A percentile compares a stretch with the other conserved stretches of the same genome.
These are phyloP conservation scores for Cystofilobasidium ferigula DNA, from an alignment of 768 basidiomycete species.

Conservation along the genomic window DNA sequence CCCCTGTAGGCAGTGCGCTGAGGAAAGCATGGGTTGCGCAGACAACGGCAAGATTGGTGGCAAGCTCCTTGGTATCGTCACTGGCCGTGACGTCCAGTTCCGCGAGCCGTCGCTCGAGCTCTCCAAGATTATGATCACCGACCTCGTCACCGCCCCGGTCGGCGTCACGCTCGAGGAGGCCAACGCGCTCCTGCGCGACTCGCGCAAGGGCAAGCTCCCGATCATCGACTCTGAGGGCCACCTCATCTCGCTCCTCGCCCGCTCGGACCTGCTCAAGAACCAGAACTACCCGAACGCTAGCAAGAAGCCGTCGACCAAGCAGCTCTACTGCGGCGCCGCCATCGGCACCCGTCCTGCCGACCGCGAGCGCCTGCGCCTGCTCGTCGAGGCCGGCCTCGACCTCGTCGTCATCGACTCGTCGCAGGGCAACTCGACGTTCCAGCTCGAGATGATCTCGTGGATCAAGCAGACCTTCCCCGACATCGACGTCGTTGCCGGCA, in stretches of 20 bases:
- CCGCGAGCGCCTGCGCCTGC: constrained; percentile 66
- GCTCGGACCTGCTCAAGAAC: constrained; percentile 94
- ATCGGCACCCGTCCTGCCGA: constrained; percentile 86
- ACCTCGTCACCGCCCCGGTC: constrained; percentile 70
- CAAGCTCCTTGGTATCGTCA: constrained; percentile 91
- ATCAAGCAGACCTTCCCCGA: constrained; percentile 75
- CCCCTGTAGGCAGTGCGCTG: constrained; percentile 1
- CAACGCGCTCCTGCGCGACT: constrained; percentile 85
- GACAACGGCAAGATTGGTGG: constrained; percentile 79
- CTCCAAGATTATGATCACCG: constrained; percentile 75
- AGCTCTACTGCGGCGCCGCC: constrained; percentile 91
- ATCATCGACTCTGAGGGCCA: constrained; percentile 57
- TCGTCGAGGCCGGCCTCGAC: constrained; percentile 89
- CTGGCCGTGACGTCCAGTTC: constrained; percentile 92
- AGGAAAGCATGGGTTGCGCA: no score
- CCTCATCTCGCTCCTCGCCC: constrained; percentile 75
- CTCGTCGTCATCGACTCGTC: constrained; percentile 91
- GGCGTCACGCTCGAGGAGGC: constrained; percentile 86
- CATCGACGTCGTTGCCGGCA: constrained; percentile 89
- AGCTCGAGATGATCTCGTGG: constrained; percentile 88
- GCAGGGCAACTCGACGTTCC: constrained; percentile 89
- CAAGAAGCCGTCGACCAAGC: constrained; percentile 81
- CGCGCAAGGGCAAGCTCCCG: constrained; percentile 95
- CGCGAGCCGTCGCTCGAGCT: constrained; percentile 56
- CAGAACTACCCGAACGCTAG: constrained; percentile 90